Percentiles rank a stretch among this genome's conserved stretches.
Conservation (phyloP, 2,329 filamentous ascomycete genomes). For the Emergomyces africanus region DNA sequence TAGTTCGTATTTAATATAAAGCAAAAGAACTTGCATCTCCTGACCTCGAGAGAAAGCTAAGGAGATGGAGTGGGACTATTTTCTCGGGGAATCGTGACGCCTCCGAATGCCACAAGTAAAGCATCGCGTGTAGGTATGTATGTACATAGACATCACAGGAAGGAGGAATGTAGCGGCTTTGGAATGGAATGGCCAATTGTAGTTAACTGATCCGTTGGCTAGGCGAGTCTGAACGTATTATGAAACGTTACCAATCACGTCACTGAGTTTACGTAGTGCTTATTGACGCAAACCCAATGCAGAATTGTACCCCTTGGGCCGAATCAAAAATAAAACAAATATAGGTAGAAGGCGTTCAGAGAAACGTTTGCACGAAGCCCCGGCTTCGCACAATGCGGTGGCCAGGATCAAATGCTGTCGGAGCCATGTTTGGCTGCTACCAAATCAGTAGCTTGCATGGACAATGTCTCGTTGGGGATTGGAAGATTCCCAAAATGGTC, state of each 20-base stretch:
- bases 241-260: neutral
- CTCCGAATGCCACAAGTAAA: neutral
- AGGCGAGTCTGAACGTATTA: neutral
- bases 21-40: slow-evolving; percentile 39
- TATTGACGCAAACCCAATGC: neutral
- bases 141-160: neutral
- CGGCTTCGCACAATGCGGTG: neutral
- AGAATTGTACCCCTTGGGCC: neutral
- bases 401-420: neutral
- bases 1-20: slow-evolving; percentile 49
- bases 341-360: neutral
- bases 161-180: neutral
- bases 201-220: neutral
- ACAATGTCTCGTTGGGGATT: neutral
- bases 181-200: neutral
- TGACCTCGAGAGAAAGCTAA: slow-evolving; percentile 49
- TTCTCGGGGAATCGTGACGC: neutral
- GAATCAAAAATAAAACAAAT: neutral
- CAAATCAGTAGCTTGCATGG: neutral
- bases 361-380: neutral
- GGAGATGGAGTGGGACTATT: slow-evolving; percentile 41
- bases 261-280: neutral
- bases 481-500: neutral
- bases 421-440: neutral
- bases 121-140: neutral